Evolutionary conservation across 225 moss, liverwort and hornwort genomes (phyloP), one percentile per base, ranked within the genome.

Genomic region (Pseudoscleropodium purum): DNA sequence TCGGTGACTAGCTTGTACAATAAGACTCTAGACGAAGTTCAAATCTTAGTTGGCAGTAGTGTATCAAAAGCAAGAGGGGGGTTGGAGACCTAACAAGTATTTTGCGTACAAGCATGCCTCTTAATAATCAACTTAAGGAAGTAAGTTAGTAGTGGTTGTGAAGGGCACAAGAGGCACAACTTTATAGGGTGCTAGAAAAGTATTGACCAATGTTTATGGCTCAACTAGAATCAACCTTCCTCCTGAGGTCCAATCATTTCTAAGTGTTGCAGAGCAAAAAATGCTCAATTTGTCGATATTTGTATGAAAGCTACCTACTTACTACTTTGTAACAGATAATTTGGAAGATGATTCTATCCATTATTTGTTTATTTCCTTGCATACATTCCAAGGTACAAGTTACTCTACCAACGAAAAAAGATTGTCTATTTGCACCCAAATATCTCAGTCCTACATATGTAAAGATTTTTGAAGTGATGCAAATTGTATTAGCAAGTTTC

Each of bases 111-210:
- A 96, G 96, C 64, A 94, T 97, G 49, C 91, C 99, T 90, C 93
- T 95, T 27, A 97, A 96, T 91, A 92, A 99, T 93, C 89, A 95
- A 89, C 93, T 99, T 56, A 97, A 94, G 86, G 97, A 94, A 72
- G 89, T n/a, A n/a, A n/a, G n/a, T n/a, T 95, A 75, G 95, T 97
- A 47, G 87, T 88, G 62, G 91, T 91, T 83, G 96, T 97, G 88
- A 95, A 94, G 87, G 91, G 90, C 74, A 93, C 92, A 64, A 85
- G 94, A 80, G 94, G 94, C 66, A 88, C 94, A 87, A 93, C 82
- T 37, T 88, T 97, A 77, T 94, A 88, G 83, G 93, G 92, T 64
- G 85, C 95, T 45, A 94, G 92, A 61, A 91, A 92, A 86, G 80
- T 89, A 33, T 67, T 96, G 70, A 78, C 91, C 17, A 89, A 95